Base-by-base conservation (phyloP, 495 filamentous ascomycete species). In the Aspergillus diversus region DNA sequence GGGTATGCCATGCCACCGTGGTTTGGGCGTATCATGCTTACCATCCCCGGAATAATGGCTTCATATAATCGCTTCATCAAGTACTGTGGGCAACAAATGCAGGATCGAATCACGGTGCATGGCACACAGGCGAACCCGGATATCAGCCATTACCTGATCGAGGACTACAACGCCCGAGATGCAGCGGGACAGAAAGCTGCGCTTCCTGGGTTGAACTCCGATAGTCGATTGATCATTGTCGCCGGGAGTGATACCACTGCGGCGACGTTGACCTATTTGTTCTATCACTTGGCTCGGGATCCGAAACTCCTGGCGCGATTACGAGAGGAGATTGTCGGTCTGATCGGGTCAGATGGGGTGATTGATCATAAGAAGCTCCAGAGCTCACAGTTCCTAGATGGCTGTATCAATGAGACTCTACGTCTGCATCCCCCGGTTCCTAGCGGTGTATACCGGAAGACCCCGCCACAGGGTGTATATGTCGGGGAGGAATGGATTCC, bases 381-480 rank as follows among this genome's bases (percentile, higher is more conserved):
- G 47, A 52, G 63, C 35, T 55, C 70, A 8, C 57, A 63, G 5
- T 68, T 77, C 53, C 69, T 86, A 7, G 80, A 82, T 55, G 74
- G 72, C 12, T 68, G 80, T 43, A 85, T 86, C 67, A 79, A 82
- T 53, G 83, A 87, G 67, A 69, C 79, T 0, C 63, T 86, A 16
- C 69, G 83, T 3, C 66, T 87, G 37, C 75, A 83, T 64, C 77
- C 75, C 1, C 75, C 83, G 0, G 72, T 77, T 0, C 72, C 74
- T 1, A 74, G 70, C 15, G 76, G 72, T 11, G 65, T 75, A 5
- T 62, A 64, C 13, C 75, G 84, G 2, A 66, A 70, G 11, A 79
- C 77, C 0, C 78, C 80, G 1, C 73, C 74, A 7, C 73, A 80
- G 59, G 83, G 83, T 0, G 63, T 84, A 16, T 58, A 57, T 7